Conservation (phyloP, 768 basidiomycete species). For the Rhizopogon salebrosus region DNA sequence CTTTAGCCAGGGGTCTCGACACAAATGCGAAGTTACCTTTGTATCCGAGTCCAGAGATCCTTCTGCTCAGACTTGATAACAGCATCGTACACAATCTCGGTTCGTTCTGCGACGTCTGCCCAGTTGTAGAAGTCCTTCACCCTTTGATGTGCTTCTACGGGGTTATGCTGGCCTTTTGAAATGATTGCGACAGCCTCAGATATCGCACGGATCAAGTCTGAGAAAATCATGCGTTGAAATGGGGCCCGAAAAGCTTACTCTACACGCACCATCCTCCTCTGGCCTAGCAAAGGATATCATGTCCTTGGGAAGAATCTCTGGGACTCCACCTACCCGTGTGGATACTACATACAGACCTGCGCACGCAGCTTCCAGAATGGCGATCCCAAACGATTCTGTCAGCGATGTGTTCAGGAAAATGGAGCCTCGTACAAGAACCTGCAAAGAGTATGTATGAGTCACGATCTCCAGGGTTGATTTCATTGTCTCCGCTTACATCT, state of each 20-base stretch:
- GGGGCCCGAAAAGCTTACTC: background rate
- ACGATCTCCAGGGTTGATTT: background rate
- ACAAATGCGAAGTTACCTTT: conserved; percentile 44
- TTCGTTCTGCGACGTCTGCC: conserved; percentile 71
- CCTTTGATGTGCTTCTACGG: conserved; percentile 67
- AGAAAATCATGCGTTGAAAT: background rate
- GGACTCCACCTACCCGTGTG: conserved; percentile 92
- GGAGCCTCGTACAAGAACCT: conserved; percentile 83
- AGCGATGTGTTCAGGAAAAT: conserved; percentile 95
- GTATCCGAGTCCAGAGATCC: conserved; percentile 75
- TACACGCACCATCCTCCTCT: conserved; percentile 79
- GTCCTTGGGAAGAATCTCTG: conserved; percentile 88
- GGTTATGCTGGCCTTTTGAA: conserved; percentile 63
- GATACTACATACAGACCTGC: conserved; percentile 92
- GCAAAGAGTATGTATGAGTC: background rate
- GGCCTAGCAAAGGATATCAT: conserved; percentile 96
- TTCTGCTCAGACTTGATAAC: conserved; percentile 58
- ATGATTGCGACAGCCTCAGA: conserved; percentile 76
- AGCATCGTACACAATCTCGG: conserved; percentile 75
- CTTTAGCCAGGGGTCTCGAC: background rate
- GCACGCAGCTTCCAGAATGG: conserved; percentile 95
- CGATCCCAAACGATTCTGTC: conserved; percentile 95
- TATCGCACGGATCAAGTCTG: conserved; percentile 84
- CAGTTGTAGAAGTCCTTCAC: conserved; percentile 86
- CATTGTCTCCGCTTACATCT: conserved; percentile 42